Conservation (phyloP, 495 filamentous ascomycete genomes). For the Aspergillus taichungensis region DNA sequence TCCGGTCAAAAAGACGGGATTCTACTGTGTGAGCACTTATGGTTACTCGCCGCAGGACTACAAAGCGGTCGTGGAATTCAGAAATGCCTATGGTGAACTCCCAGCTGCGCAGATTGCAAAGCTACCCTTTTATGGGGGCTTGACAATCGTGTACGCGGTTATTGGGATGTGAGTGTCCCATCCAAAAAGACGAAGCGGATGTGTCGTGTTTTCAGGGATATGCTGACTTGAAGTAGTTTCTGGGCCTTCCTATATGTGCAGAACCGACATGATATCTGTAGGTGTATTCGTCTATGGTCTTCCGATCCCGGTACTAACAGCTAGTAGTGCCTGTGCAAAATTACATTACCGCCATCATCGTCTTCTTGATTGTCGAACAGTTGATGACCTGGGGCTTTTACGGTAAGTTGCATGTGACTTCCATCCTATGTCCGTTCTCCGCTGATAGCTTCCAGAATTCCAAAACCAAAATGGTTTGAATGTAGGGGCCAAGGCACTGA, state of each 20-base stretch:
- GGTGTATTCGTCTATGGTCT: constrained; percentile 14
- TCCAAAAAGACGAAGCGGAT: neutral
- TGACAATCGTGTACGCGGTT: constrained; percentile 90
- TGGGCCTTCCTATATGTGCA: constrained; percentile 97
- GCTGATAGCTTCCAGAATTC: constrained; percentile 52
- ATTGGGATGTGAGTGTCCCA: constrained; percentile 52
- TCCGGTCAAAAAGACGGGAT: constrained; percentile 76
- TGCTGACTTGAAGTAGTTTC: constrained; percentile 43
- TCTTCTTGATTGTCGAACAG: constrained; percentile 92
- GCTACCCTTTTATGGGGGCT: constrained; percentile 91
- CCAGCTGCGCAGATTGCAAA: constrained; percentile 93
- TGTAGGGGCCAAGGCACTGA: constrained; percentile 65
- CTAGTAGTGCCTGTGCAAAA: constrained; percentile 86
- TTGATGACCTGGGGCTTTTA: constrained; percentile 98
- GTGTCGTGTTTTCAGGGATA: neutral
- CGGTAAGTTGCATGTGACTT: constrained; percentile 20
- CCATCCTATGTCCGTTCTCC: neutral
- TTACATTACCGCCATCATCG: constrained; percentile 94
- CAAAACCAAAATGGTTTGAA: constrained; percentile 84
- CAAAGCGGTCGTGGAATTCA: constrained; percentile 76
- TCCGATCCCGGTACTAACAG: constrained; percentile 21
- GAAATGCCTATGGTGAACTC: constrained; percentile 93
- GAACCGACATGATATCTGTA: constrained; percentile 84
- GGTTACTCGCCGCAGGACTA: constrained; percentile 55
- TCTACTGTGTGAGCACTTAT: constrained; percentile 86